These are phyloP conservation scores for Peronospora destructor DNA, from an alignment of 352 stramenopile species.

Conservation along the genomic window DNA sequence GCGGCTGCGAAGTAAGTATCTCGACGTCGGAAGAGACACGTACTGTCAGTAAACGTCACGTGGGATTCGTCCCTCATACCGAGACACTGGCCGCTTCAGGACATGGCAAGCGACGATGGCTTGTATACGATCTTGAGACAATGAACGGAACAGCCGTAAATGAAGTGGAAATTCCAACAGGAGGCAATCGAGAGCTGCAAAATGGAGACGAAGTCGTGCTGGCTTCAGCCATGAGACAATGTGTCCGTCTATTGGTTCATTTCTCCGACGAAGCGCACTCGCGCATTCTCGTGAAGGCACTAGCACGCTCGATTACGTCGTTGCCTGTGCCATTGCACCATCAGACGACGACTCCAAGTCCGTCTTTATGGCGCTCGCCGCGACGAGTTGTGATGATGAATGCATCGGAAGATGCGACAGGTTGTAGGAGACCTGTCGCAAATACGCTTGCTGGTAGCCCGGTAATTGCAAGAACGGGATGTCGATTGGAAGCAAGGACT, in stretches of 20 bases:
- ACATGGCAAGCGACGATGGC: constrained; percentile 36
- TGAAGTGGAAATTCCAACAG: constrained; percentile 45
- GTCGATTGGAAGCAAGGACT: constrained; percentile 10
- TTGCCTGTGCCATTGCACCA: constrained; percentile 13
- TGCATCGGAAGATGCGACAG: constrained; percentile 8
- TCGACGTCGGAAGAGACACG: constrained; percentile 61
- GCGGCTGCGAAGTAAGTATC: constrained; percentile 63
- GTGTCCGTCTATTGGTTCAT: constrained; percentile 44
- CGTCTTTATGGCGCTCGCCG: constrained; percentile 13
- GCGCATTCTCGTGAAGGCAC: constrained; percentile 35
- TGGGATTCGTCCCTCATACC: constrained; percentile 45
- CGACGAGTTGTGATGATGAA: constrained; percentile 16
- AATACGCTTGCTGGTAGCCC: constrained; percentile 17
- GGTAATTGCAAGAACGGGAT: constrained; percentile 12
- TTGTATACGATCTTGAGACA: constrained; percentile 73
- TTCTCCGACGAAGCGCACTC: constrained; percentile 39
- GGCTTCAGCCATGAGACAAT: constrained; percentile 55
- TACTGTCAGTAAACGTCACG: constrained; percentile 71
- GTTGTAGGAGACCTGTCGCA: constrained; percentile 12
- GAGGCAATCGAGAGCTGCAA: constrained; percentile 53
- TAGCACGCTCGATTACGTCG: constrained; percentile 9
- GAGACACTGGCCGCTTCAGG: constrained; percentile 10
- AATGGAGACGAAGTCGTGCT: constrained; percentile 66
- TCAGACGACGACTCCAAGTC: background rate
- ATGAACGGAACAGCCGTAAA: constrained; percentile 81